Base-by-base conservation (phyloP, 768 basidiomycete genomes). In the Phaffia australis region DNA sequence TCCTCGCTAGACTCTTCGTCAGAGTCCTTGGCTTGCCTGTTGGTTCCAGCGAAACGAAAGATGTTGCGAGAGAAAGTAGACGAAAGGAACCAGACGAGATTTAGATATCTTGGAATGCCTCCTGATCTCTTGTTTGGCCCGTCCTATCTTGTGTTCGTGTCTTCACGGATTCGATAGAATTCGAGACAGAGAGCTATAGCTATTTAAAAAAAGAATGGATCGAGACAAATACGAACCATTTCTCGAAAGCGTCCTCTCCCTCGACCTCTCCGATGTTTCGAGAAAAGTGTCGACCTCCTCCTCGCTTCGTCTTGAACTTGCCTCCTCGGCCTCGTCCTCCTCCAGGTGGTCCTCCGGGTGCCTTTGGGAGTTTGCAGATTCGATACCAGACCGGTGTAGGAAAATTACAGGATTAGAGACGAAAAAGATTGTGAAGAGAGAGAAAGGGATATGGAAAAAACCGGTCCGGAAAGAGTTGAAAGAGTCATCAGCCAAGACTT, bases 1-100 rank as follows among this genome's bases (percentile, higher is more conserved):
- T 79, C 79, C 9, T 78, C 47, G 77, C 80, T n/a, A 0, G 79
- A 79, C 0, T 80, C 80, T 29, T 79, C 79, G 35, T 79, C 78
- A 0, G 78, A 76, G 49, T 70, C 74, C 35, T 75, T 71, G 15
- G 68, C 58, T 54, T 71, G 42, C 69, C 71, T 57, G 55, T 63
- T 35, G 35, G 15, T 42, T 46, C 56, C 58, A 42, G 49, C 14
- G 35, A 47, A 23, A 25, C 11, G 52, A 35, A 18, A 48, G 23
- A 16, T 21, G 47, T 35, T 8, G 15, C 63, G 35, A 64, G 63
- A 25, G 47, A 29, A 49, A 47, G 46, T 42, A 50, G 46, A 49
- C 23, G 60, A 29, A 25, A 49, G 27, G 60, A 30, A 18, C 50
- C 25, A 14, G 35, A 48, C 14, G n/a, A 32, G 3, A 30, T 11